These are phyloP conservation scores for Taphrina sp. DNA, from an alignment of 1,139 yeast species.

Conservation along the genomic window DNA sequence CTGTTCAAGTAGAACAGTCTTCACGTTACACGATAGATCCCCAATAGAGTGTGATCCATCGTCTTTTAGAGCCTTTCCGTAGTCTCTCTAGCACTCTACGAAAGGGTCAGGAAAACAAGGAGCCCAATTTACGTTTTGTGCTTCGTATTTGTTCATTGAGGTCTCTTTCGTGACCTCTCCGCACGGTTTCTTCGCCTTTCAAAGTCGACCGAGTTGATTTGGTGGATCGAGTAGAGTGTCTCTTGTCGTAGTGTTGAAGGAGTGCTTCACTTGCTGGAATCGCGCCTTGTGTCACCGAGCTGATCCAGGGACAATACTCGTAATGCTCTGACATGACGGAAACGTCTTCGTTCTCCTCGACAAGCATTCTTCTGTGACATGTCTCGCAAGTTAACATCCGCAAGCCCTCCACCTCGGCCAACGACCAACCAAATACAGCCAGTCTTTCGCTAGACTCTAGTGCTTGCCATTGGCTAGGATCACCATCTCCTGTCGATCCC, in stretches of 20 bases:
- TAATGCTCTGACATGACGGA: slow-evolving; percentile 12
- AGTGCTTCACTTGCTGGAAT: slow-evolving; percentile 3
- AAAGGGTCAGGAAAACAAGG: neutral
- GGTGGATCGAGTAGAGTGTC: too few species aligned
- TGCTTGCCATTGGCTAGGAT: too few species aligned
- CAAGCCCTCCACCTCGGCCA: neutral
- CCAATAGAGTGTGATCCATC: too few species aligned
- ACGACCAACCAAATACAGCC: slow-evolving; percentile 23
- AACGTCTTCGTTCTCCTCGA: neutral
- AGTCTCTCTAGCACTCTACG: too few species aligned
- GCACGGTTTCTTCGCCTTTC: neutral
- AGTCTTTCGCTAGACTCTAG: neutral
- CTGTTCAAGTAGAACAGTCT: too few species aligned
- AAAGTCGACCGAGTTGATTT: too few species aligned
- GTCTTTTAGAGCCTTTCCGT: too few species aligned
- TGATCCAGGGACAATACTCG: slow-evolving; percentile 30
- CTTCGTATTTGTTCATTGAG: neutral
- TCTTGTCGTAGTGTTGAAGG: slow-evolving; percentile 4
- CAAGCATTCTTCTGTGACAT: slow-evolving; percentile 6
- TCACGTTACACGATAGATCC: too few species aligned
- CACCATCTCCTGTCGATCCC: neutral
- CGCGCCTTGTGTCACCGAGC: slow-evolving; percentile 5
- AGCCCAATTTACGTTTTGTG: slow-evolving; percentile 5
- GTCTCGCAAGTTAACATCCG: neutral
- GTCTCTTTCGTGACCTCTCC: neutral